These are phyloP conservation scores for Heliosperma pusillum DNA, from an alignment of 148 eudicot genomes.

Conservation along the genomic window DNA sequence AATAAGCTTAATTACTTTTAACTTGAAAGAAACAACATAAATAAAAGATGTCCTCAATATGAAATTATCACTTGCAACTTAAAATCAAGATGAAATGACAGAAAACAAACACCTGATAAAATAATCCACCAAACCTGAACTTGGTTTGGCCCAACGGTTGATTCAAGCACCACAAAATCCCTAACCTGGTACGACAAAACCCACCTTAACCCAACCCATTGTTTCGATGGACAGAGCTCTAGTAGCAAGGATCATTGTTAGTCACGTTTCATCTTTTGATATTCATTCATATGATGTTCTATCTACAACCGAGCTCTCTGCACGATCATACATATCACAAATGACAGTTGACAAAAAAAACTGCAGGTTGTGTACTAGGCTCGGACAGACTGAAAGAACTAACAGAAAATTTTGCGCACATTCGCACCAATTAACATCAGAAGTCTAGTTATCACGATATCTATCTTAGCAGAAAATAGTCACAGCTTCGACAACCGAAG, in stretches of 20 bases:
- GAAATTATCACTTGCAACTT: no score
- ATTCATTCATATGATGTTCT: not conserved
- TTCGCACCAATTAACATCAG: not conserved
- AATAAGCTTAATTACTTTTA: no score
- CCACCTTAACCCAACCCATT: not conserved
- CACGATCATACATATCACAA: not conserved
- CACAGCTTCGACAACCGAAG: not conserved
- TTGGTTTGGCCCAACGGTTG: no score
- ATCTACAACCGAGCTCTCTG: not conserved
- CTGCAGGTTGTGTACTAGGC: not conserved
- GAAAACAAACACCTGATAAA: no score
- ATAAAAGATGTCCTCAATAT: no score
- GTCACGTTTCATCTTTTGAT: not conserved
- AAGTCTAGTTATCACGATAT: not conserved
- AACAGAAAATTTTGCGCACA: not conserved
- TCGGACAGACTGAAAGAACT: not conserved
- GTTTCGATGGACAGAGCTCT: not conserved
- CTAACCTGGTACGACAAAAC: not conserved
- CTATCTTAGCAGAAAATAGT: not conserved
- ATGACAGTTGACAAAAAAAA: not conserved
- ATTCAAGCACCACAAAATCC: not conserved
- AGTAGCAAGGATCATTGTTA: not conserved
- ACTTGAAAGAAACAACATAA: no score
- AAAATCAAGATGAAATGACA: no score
- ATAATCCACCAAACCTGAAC: no score